These are phyloP conservation scores for Bruguiera hainesii DNA, from an alignment of 441 rosid species.

Conservation along the genomic window DNA sequence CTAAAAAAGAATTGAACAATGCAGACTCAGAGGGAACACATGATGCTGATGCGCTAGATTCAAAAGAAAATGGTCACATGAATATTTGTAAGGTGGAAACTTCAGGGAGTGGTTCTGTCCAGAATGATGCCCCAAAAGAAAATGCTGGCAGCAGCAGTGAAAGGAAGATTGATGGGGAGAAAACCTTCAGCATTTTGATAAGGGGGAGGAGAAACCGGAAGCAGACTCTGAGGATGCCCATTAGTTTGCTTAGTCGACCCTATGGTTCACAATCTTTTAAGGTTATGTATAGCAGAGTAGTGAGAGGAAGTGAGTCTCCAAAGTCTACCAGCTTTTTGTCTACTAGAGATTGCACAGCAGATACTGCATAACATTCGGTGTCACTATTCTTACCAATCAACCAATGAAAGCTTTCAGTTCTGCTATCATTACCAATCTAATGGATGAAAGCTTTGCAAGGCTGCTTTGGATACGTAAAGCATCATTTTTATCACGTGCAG, in stretches of 20 bases:
- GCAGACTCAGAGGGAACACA: constrained; percentile 32
- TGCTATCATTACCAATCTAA: neutral
- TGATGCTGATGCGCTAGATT: constrained; percentile 29
- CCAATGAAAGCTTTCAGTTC: neutral
- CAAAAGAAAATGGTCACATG: constrained; percentile 42
- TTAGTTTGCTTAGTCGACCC: constrained; percentile 88
- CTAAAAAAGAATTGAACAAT: constrained; percentile 40
- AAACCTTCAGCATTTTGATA: constrained; percentile 83
- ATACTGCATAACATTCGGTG: constrained; percentile 34
- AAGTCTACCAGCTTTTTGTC: constrained; percentile 41
- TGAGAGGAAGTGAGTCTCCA: constrained; percentile 75
- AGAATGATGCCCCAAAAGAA: constrained; percentile 26
- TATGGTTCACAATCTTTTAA: constrained; percentile 90
- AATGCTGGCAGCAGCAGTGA: constrained; percentile 36
- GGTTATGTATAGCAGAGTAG: constrained; percentile 68
- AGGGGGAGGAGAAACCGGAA: constrained; percentile 90
- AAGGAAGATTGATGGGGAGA: constrained; percentile 53
- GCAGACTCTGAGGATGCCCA: constrained; percentile 93
- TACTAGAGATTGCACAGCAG: constrained; percentile 41
- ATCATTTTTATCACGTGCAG: constrained; percentile 7
- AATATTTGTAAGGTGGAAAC: constrained; percentile 26
- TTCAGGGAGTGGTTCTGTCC: constrained; percentile 28
- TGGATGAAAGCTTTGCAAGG: constrained; percentile 13
- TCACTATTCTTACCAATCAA: constrained; percentile 15
- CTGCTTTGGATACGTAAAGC: constrained; percentile 13